Evolutionary conservation across 169 alveolate species (phyloP), one percentile per base, ranked within the genome.

Genomic region (Cryptosporidium ryanae): DNA sequence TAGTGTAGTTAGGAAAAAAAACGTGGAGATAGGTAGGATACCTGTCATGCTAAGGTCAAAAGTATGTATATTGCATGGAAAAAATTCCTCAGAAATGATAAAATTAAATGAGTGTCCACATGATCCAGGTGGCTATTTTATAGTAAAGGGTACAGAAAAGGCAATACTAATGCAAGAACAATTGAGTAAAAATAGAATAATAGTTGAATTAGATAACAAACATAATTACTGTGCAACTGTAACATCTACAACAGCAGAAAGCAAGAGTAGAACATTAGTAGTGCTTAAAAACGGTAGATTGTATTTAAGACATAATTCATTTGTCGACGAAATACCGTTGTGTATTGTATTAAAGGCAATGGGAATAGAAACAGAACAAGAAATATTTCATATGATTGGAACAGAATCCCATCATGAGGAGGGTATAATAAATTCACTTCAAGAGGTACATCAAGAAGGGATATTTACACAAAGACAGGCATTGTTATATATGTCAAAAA

Each of bases 71-170:
- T 90, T 94, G 27, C 91, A 91, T 55, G 93, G 92, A 0, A 95
- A 93, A 67, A 82, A 89, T 59, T 64, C 68, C 31, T 90, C 92
- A 49, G 96, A 94, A 59, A 83, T 96, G 64, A 91, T 94, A 32
- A 70, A 84, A 1, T 59, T 94, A 64, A 92, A 94, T 10, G 98
- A 96, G 82, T 94, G 97, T 65, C 96, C 97, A 2, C 96, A 95
- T 83, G 99, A 97, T 82, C 99, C 99, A 8, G 99, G 99, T 65
- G 99, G 99, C 23, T 99, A 98, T 92, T 98, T 99, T 93, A 97
- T 98, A 38, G 96, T 99, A 31, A 96, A 96, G 91, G 99, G 99
- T 13, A 97, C 97, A 2, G 99, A 98, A 91, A 98, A 98, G 90
- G 99, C 95, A 31, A 91, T 98, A 68, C 84, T 98, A 82, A 98